These are phyloP conservation scores for Yamadazyma akitaensis DNA, from an alignment of 805 yeast species.

Conservation along the genomic window DNA sequence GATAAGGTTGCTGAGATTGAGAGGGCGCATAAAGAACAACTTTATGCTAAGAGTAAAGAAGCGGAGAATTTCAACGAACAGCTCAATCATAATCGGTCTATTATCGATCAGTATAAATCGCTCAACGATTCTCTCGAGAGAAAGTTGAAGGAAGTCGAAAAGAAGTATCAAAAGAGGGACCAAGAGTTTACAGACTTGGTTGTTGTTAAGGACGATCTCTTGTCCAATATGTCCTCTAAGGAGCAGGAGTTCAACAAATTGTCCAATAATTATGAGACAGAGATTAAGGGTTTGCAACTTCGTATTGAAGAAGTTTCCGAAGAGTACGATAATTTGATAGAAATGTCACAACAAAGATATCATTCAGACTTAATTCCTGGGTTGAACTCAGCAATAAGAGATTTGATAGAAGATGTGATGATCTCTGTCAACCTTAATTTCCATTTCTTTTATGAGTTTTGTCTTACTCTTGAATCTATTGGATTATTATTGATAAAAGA, in stretches of 20 bases:
- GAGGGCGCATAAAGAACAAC: not conserved
- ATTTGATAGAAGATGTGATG: slow-evolving; percentile 15
- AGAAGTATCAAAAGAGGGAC: not conserved
- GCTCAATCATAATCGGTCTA: not conserved
- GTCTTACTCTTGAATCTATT: slow-evolving; percentile 66
- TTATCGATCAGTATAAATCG: slow-evolving; percentile 7
- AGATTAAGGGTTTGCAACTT: slow-evolving; percentile 41
- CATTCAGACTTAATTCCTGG: slow-evolving; percentile 26
- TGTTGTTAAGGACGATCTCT: slow-evolving; percentile 55
- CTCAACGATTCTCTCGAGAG: slow-evolving; percentile 10
- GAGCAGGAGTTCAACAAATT: slow-evolving; percentile 59
- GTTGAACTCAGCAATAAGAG: slow-evolving; percentile 20
- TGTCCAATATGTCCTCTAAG: slow-evolving; percentile 65
- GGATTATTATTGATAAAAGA: slow-evolving; percentile 65
- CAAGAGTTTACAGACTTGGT: slow-evolving; percentile 22
- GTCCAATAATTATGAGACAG: slow-evolving; percentile 45
- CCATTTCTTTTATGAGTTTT: slow-evolving; percentile 41
- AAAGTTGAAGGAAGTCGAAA: slow-evolving; percentile 4
- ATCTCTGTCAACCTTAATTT: slow-evolving; percentile 18
- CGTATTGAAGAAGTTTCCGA: slow-evolving; percentile 48
- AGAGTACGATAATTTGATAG: slow-evolving; percentile 42
- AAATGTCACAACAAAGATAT: slow-evolving; percentile 24
- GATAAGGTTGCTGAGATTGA: not conserved
- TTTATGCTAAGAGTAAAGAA: slow-evolving; percentile 10
- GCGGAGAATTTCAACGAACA: slow-evolving; percentile 4